A percentile compares a stretch with the other conserved stretches of the same genome.
Conservation (phyloP, 371 early-diverging fungal species). For the Actinomortierella ambigua region DNA sequence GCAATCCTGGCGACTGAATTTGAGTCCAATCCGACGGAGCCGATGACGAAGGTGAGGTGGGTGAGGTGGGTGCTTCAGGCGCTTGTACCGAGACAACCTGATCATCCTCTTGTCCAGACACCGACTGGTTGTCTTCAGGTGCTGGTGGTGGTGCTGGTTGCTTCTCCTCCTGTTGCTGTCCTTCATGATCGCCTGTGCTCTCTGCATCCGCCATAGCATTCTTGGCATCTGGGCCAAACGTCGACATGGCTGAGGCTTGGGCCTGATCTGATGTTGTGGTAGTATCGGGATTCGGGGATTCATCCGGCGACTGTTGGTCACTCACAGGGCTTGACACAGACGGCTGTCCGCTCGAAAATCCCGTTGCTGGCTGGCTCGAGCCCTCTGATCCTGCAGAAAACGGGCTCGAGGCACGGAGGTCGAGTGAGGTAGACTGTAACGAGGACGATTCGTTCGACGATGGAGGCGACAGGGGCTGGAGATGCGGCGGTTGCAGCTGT, state of each 20-base stretch:
- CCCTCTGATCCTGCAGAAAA: too few species aligned
- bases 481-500: slow-evolving; percentile 10
- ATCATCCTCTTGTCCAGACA: background rate
- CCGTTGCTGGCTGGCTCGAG: too few species aligned
- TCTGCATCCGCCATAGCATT: background rate
- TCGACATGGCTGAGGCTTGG: slow-evolving; percentile 36
- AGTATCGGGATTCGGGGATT: too few species aligned
- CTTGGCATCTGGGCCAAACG: slow-evolving; percentile 10
- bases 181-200: background rate
- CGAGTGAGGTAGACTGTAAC: too few species aligned
- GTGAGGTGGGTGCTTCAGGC: slow-evolving; percentile 5
- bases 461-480: too few species aligned
- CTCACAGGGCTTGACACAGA: too few species aligned
- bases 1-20: slow-evolving; percentile 23
- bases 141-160: slow-evolving; percentile 14
- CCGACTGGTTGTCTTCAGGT: background rate
- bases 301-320: too few species aligned
- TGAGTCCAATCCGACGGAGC: too few species aligned
- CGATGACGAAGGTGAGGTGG: too few species aligned
- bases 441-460: too few species aligned
- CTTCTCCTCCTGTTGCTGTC: slow-evolving; percentile 17
- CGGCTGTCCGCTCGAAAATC: too few species aligned
- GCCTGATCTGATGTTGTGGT: slow-evolving; percentile 16
- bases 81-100: background rate
- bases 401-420: too few species aligned